phyloP scores from a whole-genome alignment of 2,329 filamentous ascomycete species.

The Rutstroemia sp. region DNA sequence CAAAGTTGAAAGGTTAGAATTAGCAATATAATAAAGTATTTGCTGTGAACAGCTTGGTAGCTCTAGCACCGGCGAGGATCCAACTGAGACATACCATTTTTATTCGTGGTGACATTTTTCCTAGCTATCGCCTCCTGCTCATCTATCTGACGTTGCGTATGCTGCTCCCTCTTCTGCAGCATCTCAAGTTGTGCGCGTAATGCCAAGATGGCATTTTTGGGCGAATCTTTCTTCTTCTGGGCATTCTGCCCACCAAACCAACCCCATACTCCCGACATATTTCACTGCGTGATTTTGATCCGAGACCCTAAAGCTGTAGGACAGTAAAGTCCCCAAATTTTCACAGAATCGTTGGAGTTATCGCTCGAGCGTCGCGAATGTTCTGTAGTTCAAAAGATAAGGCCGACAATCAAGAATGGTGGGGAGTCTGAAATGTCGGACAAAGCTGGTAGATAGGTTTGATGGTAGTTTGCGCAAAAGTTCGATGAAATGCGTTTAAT shows the following conservation, averaged over 20 bases:
- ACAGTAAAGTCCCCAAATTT: slow-evolving; percentile 6
- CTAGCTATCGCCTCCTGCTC: slow-evolving; percentile 84
- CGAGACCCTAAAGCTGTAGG: slow-evolving; percentile 8
- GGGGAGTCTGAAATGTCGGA: slow-evolving; percentile 16
- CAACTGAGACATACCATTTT: slow-evolving; percentile 61
- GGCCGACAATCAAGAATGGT: slow-evolving; percentile 13
- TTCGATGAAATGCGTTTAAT: not conserved
- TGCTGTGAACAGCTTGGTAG: not conserved
- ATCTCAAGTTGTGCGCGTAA: slow-evolving; percentile 89
- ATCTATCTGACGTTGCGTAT: slow-evolving; percentile 84
- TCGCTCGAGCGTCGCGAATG: slow-evolving; percentile 3
- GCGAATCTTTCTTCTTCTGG: slow-evolving; percentile 84
- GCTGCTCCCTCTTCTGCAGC: slow-evolving; percentile 92
- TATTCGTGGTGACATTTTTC: slow-evolving; percentile 85
- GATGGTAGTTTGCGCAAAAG: not conserved
- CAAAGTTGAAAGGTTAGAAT: slow-evolving; percentile 11
- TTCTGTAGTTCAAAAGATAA: not conserved
- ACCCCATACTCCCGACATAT: slow-evolving; percentile 66
- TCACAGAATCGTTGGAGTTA: not conserved
- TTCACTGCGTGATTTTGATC: slow-evolving; percentile 21
- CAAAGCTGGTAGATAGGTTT: slow-evolving; percentile 10
- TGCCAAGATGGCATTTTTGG: slow-evolving; percentile 92
- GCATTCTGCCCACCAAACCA: slow-evolving; percentile 85
- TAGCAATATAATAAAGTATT: not conserved
- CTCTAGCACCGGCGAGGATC: not conserved